These are phyloP conservation scores for Daldinia caldariorum DNA, from an alignment of 495 filamentous ascomycete species.

Conservation along the genomic window DNA sequence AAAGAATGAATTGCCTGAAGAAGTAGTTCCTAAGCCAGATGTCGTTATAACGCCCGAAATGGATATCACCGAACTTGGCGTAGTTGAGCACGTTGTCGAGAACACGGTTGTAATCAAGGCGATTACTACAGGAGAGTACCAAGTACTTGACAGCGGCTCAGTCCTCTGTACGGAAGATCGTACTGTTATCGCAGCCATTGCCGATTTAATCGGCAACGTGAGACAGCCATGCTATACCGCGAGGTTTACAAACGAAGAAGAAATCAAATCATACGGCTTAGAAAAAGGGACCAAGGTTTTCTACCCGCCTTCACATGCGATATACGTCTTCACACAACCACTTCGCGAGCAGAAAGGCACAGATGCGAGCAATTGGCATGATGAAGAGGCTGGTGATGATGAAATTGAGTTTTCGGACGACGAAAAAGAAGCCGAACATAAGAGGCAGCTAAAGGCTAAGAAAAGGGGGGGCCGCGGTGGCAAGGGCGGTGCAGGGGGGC, in stretches of 20 bases:
- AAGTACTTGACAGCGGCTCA: constrained; percentile 83
- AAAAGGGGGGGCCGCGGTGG: constrained; percentile 58
- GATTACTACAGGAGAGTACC: constrained; percentile 78
- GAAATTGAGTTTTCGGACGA: constrained; percentile 97
- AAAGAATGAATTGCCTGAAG: constrained; percentile 76
- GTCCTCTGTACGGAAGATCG: constrained; percentile 83
- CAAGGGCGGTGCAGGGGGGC: constrained; percentile 47
- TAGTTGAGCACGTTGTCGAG: constrained; percentile 76
- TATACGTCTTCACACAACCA: constrained; percentile 83
- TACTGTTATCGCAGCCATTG: constrained; percentile 77
- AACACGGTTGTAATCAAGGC: constrained; percentile 82
- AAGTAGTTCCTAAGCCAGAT: constrained; percentile 75
- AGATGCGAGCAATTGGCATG: constrained; percentile 92
- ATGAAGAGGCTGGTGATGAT: constrained; percentile 87
- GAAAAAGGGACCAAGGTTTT: constrained; percentile 71
- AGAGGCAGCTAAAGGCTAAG: constrained; percentile 68
- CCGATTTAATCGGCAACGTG: constrained; percentile 84
- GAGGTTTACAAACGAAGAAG: constrained; percentile 69
- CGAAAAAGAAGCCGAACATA: constrained; percentile 88
- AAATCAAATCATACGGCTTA: constrained; percentile 73
- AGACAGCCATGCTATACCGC: constrained; percentile 84
- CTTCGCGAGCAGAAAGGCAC: constrained; percentile 81
- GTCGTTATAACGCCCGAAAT: constrained; percentile 77
- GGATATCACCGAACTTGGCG: constrained; percentile 77
- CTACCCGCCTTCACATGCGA: constrained; percentile 78